Percentiles rank a stretch among this genome's conserved stretches.
These are phyloP conservation scores for Mortierella sp. DNA, from an alignment of 371 early-diverging fungal species.

Conservation along the genomic window DNA sequence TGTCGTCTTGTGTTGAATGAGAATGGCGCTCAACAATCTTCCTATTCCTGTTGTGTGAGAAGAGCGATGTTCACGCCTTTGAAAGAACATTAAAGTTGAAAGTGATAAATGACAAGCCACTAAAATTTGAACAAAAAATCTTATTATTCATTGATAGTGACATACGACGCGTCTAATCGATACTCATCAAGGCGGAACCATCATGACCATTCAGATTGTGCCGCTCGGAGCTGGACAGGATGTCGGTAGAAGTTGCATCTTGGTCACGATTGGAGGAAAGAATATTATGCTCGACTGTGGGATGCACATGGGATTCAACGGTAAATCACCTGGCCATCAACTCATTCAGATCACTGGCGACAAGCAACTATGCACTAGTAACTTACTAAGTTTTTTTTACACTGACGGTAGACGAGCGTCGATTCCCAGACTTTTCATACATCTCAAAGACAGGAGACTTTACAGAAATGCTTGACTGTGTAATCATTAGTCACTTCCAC, in stretches of 20 bases:
- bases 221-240: conserved; percentile 82
- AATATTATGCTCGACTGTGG: conserved; percentile 99
- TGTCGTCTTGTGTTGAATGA: neutral
- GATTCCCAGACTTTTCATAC: conserved; percentile 98
- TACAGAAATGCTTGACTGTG: conserved; percentile 89
- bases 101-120: conserved; percentile 15
- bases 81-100: neutral
- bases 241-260: conserved; percentile 94
- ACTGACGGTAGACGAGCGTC: conserved; percentile 74
- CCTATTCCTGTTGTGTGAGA: neutral
- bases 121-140: neutral
- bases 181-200: neutral
- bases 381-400: neutral
- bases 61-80: no score
- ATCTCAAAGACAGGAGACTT: conserved; percentile 89
- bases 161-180: conserved; percentile 2
- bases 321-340: conserved; percentile 14
- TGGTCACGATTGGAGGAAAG: conserved; percentile 89
- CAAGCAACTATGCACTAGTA: neutral
- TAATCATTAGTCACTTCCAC: conserved; percentile 97
- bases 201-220: conserved; percentile 66
- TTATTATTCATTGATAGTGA: neutral
- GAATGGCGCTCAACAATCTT: neutral
- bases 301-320: conserved; percentile 99
- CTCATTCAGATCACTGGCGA: neutral